Base-by-base conservation (phyloP, 2,329 filamentous ascomycete species). In the Ploettnerulaceae sp. region DNA sequence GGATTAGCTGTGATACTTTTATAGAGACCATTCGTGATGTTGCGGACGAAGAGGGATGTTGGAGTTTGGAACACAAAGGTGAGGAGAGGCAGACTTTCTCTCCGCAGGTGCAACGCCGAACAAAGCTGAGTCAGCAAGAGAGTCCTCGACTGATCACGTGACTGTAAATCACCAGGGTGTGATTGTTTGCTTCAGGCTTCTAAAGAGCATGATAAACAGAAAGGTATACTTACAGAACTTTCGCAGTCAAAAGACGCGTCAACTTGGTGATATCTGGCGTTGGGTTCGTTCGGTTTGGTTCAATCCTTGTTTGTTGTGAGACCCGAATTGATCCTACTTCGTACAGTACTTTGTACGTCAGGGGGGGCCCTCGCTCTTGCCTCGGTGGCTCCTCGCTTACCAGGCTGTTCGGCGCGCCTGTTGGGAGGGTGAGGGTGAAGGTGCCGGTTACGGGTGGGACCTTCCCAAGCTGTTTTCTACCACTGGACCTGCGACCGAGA, bases 1-100 rank as follows among this genome's bases (percentile, higher is more conserved):
- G 45, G 40, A 49, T 52, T 54, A 49, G 40, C 45, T 49, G 52
- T 21, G 32, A 22, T 44, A 35, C 38, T 25, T 45, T 40, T 32
- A 18, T 28, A 20, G 15, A 34, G 31, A 18, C 20, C 42, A 24
- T 40, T 51, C 22, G 33, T 26, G 45, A 11, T 39, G 41, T 41
- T 25, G 41, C 32, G n/a, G 36, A 49, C 17, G 32, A 24, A 37
- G 32, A 34, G 37, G 9, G 17, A 33, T 1, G n/a, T 18, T 35
- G 9, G 44, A 35, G 14, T 25, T 28, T 34, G 44, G 8, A 0
- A 12, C 11, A 24, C 26, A 32, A 33, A 42, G 25, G 38, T 15
- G 29, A 41, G 29, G 25, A 41, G 29, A 29, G 15, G 43, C n/a
- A 25, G 20, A 35, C 24, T 20, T 24, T 15, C 15, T 33, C 8